phyloP scores from a whole-genome alignment of 2,329 filamentous ascomycete genomes.

The Fusarium circinatum region DNA sequence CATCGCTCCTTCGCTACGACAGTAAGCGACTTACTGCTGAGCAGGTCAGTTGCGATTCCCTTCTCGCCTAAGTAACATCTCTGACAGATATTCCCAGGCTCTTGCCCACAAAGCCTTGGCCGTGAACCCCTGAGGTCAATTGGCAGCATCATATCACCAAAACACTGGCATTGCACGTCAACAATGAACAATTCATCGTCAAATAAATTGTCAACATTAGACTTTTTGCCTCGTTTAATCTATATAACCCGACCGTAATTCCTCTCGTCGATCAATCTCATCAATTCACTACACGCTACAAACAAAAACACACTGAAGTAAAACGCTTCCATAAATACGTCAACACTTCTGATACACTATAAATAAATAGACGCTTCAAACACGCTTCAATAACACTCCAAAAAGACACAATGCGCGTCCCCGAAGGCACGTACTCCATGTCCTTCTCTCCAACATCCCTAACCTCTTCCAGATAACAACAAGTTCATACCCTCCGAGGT shows the following conservation, averaged over 20 bases:
- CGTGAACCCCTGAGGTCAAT: background rate
- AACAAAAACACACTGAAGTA: background rate
- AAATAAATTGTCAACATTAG: background rate
- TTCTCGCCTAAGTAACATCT: background rate
- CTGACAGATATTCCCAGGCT: conserved; percentile 34
- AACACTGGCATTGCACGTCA: background rate
- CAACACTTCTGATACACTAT: background rate
- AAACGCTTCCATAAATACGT: background rate
- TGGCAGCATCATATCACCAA: background rate
- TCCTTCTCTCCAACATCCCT: background rate
- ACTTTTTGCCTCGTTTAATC: background rate
- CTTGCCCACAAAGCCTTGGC: conserved; percentile 35
- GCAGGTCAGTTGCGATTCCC: conserved; percentile 43
- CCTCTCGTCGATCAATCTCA: background rate
- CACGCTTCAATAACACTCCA: background rate
- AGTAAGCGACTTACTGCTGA: conserved; percentile 73
- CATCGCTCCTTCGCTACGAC: conserved; percentile 77
- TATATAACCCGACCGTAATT: background rate
- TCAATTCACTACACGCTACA: background rate
- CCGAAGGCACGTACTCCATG: background rate
- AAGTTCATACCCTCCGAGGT: background rate
- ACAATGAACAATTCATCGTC: background rate
- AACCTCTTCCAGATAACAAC: background rate
- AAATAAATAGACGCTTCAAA: background rate
- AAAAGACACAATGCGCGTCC: background rate